phyloP scores from a whole-genome alignment of 306 rosid species.

The Prunus campanulata region DNA sequence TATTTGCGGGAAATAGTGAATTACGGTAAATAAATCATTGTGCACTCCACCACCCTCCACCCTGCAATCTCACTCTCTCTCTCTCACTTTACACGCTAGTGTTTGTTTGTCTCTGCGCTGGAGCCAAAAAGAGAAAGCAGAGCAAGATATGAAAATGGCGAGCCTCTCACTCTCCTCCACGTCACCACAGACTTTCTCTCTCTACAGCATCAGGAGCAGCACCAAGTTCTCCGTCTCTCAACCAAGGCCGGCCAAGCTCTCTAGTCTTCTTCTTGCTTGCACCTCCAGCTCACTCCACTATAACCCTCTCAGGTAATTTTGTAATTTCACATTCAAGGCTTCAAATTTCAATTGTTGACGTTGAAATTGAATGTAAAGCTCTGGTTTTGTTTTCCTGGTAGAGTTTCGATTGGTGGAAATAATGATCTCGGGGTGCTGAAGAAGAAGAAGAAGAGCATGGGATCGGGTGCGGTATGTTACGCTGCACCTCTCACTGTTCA shows the following conservation, averaged over 20 bases:
- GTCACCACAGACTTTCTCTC: constrained; percentile 8
- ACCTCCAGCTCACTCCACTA: constrained; percentile 12
- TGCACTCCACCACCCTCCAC: too few species aligned
- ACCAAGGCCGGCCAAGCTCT: constrained; percentile 20
- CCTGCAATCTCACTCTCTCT: background rate
- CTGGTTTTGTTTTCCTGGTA: background rate
- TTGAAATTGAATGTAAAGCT: background rate
- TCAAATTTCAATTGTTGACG: background rate
- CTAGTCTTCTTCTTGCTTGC: background rate
- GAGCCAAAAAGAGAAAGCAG: background rate
- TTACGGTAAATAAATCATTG: background rate
- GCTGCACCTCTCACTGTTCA: constrained; percentile 51
- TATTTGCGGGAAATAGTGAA: background rate
- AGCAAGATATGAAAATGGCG: constrained; percentile 23
- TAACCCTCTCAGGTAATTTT: constrained; percentile 31
- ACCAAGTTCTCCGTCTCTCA: constrained; percentile 15
- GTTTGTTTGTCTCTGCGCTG: too few species aligned
- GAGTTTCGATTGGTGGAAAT: constrained; percentile 29
- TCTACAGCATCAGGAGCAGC: constrained; percentile 10
- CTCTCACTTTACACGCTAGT: background rate
- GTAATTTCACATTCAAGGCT: background rate
- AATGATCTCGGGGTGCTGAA: constrained; percentile 19
- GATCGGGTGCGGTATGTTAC: constrained; percentile 42
- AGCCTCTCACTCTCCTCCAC: constrained; percentile 24
- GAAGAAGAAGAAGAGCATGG: constrained; percentile 25